Conservation (phyloP, 495 filamentous ascomycete genomes). For the Cladorrhinum samala region DNA sequence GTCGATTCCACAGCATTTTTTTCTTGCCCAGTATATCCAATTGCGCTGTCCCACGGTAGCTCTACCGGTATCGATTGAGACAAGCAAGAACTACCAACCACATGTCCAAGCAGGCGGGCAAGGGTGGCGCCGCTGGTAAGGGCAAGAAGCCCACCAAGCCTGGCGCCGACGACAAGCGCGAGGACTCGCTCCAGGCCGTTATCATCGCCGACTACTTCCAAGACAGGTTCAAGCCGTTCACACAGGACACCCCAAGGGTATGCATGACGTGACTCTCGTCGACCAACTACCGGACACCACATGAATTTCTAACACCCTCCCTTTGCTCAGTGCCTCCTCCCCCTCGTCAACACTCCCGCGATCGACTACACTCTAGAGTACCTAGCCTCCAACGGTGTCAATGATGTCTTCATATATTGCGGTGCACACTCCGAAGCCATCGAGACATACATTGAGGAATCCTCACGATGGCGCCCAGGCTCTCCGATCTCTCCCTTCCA, state of each 20-base stretch:
- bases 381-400: constrained; percentile 84
- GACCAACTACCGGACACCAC: constrained; percentile 2
- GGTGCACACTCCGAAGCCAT: constrained; percentile 85
- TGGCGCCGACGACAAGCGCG: constrained; percentile 58
- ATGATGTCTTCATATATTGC: constrained; percentile 88
- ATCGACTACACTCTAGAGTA: constrained; percentile 98
- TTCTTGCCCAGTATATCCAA: not conserved
- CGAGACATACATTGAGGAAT: constrained; percentile 68
- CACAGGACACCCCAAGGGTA: constrained; percentile 82
- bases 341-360: constrained; percentile 85
- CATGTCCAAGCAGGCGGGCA: constrained; percentile 46
- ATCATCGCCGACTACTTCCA: constrained; percentile 91
- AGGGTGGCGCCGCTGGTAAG: constrained; percentile 37
- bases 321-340: constrained; percentile 71
- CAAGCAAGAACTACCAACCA: not conserved
- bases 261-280: constrained; percentile 29
- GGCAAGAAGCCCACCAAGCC: constrained; percentile 52
- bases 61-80: not conserved
- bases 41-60: not conserved
- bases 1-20: not conserved
- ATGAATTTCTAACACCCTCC: constrained; percentile 5
- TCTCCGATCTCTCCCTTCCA: constrained; percentile 73
- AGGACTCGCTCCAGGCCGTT: constrained; percentile 87
- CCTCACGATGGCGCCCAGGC: constrained; percentile 35
- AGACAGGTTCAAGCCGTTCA: constrained; percentile 83